Percentiles rank a stretch among this genome's conserved stretches.
Evolutionary conservation across 139 green algal genomes (phyloP).

Genomic region (Medakamo hakoo): DNA sequence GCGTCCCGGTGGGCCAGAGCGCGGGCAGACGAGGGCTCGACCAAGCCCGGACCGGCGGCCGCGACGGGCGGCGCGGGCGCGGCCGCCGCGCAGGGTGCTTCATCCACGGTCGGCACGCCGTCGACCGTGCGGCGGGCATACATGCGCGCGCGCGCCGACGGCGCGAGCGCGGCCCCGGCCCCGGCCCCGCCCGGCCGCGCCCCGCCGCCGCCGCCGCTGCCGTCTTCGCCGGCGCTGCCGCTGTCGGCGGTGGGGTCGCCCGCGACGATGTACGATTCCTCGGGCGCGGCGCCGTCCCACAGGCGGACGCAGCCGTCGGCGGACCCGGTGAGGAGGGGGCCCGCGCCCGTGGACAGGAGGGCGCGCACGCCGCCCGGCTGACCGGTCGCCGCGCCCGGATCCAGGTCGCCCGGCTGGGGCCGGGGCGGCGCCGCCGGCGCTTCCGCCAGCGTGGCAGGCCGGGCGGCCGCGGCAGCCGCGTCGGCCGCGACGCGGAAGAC

Average conservation of each 20-base stretch:
- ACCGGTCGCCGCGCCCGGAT: constrained; percentile 27
- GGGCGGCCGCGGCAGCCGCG: constrained; percentile 6
- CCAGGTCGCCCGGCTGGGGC: constrained; percentile 6
- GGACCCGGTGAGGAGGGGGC: constrained; percentile 43
- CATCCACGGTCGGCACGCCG: constrained; percentile 44
- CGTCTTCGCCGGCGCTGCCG: constrained; percentile 22
- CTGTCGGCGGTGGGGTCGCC: no score
- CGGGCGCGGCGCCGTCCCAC: constrained; percentile 38
- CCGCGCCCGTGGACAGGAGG: constrained; percentile 38
- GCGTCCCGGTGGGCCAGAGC: constrained; percentile 36
- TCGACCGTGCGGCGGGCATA: constrained; percentile 17
- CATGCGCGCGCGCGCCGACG: neutral
- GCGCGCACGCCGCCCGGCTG: constrained; percentile 9
- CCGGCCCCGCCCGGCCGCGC: constrained; percentile 9
- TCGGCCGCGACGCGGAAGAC: constrained; percentile 6
- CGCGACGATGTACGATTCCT: constrained; percentile 46
- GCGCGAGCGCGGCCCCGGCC: constrained; percentile 1
- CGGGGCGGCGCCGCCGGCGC: neutral
- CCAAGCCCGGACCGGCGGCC: neutral
- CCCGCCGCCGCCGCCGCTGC: constrained; percentile 6
- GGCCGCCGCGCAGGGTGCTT: constrained; percentile 8
- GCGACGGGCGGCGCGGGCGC: neutral
- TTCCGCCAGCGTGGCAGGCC: constrained; percentile 19
- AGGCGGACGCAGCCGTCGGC: constrained; percentile 36
- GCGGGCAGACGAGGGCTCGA: constrained; percentile 2